Conservation (phyloP, 495 filamentous ascomycete species). For the Penicillium chermesinum region DNA sequence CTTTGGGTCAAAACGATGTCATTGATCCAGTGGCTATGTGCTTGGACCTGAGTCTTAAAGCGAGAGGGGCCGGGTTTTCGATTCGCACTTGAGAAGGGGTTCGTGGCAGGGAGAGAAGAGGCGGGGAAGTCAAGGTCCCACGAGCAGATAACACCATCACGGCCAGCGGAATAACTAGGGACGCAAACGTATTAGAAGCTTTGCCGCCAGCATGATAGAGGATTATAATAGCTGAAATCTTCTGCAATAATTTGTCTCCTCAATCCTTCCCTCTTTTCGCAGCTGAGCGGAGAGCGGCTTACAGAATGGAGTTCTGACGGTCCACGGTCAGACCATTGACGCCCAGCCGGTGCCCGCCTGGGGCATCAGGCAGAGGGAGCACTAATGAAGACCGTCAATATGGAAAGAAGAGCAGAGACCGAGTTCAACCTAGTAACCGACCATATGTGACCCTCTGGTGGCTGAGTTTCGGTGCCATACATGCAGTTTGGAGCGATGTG, state of each 20-base stretch:
- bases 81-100: slow-evolving; percentile 27
- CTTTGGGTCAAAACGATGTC: slow-evolving; percentile 83
- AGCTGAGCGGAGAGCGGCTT: slow-evolving; percentile 27
- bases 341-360: slow-evolving; percentile 85
- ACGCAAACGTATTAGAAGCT: slow-evolving; percentile 16
- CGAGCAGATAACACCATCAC: slow-evolving; percentile 92
- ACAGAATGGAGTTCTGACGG: slow-evolving; percentile 80
- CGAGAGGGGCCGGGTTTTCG: slow-evolving; percentile 44
- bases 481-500: slow-evolving; percentile 22
- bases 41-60: slow-evolving; percentile 90
- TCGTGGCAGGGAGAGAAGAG: slow-evolving; percentile 29
- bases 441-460: slow-evolving; percentile 50
- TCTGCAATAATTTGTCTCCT: too few species aligned
- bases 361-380: slow-evolving; percentile 86
- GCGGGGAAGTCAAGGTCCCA: slow-evolving; percentile 72
- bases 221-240: neutral
- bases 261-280: neutral
- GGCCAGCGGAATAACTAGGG: slow-evolving; percentile 84
- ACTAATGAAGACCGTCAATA: slow-evolving; percentile 49
- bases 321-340: slow-evolving; percentile 93
- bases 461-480: slow-evolving; percentile 46
- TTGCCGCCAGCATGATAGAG: slow-evolving; percentile 13
- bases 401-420: neutral
- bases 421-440: slow-evolving; percentile 16
- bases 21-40: slow-evolving; percentile 98